Evolutionary conservation across 495 filamentous ascomycete species (phyloP).

Genomic region (Hyaloscypha bicolor): DNA sequence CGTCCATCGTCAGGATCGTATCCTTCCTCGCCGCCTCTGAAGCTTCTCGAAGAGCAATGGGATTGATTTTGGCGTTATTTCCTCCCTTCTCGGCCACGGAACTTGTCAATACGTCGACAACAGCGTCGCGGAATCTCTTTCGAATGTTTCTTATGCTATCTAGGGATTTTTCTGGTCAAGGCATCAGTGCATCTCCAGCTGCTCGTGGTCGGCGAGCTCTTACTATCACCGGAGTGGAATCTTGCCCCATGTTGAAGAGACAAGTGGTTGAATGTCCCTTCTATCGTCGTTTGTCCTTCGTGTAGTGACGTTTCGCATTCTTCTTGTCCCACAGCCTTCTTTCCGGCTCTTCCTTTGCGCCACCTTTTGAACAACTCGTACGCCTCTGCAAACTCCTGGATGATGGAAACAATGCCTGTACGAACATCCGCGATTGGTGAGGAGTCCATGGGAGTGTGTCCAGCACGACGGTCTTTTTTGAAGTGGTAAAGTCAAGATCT

Average conservation of each 20-base stretch:
- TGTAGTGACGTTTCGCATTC: conserved; percentile 17
- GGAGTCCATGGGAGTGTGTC: neutral
- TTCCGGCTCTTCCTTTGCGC: conserved; percentile 14
- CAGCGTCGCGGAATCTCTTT: conserved; percentile 13
- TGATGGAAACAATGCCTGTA: conserved; percentile 11
- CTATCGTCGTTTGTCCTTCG: conserved; percentile 10
- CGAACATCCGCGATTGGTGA: conserved; percentile 9
- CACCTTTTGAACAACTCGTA: conserved; percentile 19
- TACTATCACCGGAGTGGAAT: conserved; percentile 23
- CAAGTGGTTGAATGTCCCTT: conserved; percentile 2
- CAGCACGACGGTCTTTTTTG: too few relatives aligned
- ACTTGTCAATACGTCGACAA: conserved; percentile 17
- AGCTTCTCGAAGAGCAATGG: conserved; percentile 4
- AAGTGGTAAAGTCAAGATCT: too few relatives aligned
- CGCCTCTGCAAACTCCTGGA: conserved; percentile 18
- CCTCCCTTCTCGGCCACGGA: conserved; percentile 8
- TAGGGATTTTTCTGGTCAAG: conserved; percentile 18
- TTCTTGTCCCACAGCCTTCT: conserved; percentile 27
- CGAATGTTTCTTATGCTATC: conserved; percentile 21
- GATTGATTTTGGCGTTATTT: conserved; percentile 8
- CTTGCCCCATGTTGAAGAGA: conserved; percentile 16
- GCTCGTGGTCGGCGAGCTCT: neutral
- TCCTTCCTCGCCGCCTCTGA: conserved; percentile 19
- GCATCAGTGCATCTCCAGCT: conserved; percentile 13
- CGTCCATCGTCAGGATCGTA: conserved; percentile 23